A percentile compares a stretch with the other conserved stretches of the same genome.
These are phyloP conservation scores for Elongisporangium undulatum DNA, from an alignment of 352 stramenopile genomes.

Conservation along the genomic window DNA sequence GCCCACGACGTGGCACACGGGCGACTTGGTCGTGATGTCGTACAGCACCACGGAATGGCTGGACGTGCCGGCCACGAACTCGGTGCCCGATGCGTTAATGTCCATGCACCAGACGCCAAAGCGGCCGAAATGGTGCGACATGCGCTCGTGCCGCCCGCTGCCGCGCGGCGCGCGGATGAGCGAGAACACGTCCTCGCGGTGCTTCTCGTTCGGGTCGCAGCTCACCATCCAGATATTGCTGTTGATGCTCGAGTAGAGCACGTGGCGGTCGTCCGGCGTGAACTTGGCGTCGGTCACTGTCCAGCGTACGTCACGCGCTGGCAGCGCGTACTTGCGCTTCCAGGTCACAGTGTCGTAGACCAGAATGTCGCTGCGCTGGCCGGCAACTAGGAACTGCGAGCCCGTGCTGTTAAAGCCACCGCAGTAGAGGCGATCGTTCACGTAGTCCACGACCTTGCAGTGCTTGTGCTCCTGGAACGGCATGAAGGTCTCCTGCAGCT, in stretches of 20 bases:
- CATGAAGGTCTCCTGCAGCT: conserved; percentile 78
- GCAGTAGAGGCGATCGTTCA: conserved; percentile 74
- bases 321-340: conserved; percentile 39
- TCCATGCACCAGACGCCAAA: conserved; percentile 81
- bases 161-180: conserved; percentile 22
- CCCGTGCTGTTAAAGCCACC: conserved; percentile 73
- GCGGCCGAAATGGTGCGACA: conserved; percentile 22
- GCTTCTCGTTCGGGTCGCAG: conserved; percentile 47
- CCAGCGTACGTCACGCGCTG: conserved; percentile 74
- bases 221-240: conserved; percentile 81
- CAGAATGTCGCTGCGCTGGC: conserved; percentile 60
- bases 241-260: conserved; percentile 81
- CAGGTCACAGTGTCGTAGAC: conserved; percentile 75
- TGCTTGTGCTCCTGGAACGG: conserved; percentile 79
- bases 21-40: conserved; percentile 70
- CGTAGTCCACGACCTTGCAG: conserved; percentile 61
- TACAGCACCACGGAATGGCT: conserved; percentile 74
- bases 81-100: conserved; percentile 66
- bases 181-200: conserved; percentile 48
- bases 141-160: conserved; percentile 14
- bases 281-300: conserved; percentile 85
- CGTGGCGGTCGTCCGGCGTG: conserved; percentile 56
- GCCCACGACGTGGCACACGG: conserved; percentile 62
- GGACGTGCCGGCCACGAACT: conserved; percentile 80
- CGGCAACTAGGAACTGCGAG: conserved; percentile 61